Base-by-base conservation (phyloP, 2,329 filamentous ascomycete species). In the Metarhizium humberi region DNA sequence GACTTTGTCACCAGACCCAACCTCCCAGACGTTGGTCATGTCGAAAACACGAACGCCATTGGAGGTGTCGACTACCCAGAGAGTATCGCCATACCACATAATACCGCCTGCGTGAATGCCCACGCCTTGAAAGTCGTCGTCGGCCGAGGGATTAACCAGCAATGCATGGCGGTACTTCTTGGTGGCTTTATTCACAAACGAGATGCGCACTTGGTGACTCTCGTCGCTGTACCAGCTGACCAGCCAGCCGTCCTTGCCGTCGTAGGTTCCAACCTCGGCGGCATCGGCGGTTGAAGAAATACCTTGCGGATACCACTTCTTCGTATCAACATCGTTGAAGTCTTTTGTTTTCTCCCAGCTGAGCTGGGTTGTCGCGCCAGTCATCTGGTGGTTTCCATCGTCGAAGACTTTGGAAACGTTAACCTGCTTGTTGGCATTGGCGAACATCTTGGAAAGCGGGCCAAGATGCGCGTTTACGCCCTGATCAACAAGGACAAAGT, bases 51-150 rank as follows among this genome's bases (percentile, higher is more conserved):
- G 25, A 25, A 25, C 4, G 25, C 25, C 25, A 25, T 25, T 25
- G 3, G 25, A 25, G 25, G 25, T 25, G 25, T 25, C 69, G 1
- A 71, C 66, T 3, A 71, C 66, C 60, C 65, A 71, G 13, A 71
- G 57, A 7, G 63, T 62, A 51, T 68, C 61, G 3, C 67, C 68
- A 49, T 71, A 72, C 69, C 68, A 71, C 53, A 64, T 59, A 16
- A 71, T 66, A 1, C 69, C 69, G 2, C 70, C 69, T 1, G 69
- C 69, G 57, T 72, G 69, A 16, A 71, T 56, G 1, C 58, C 58
- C 6, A 72, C 65, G 14, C 60, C 58, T 14, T 61, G 58, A 56
- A 71, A 72, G 56, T 69, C 57, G 40, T 70, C 68, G 13, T 61
- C 59, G 2, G 61, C 64, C 49, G 60, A 62, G 0, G 70, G 69